phyloP scores from a whole-genome alignment of 768 basidiomycete species.

The Tricholoma furcatifolium region DNA sequence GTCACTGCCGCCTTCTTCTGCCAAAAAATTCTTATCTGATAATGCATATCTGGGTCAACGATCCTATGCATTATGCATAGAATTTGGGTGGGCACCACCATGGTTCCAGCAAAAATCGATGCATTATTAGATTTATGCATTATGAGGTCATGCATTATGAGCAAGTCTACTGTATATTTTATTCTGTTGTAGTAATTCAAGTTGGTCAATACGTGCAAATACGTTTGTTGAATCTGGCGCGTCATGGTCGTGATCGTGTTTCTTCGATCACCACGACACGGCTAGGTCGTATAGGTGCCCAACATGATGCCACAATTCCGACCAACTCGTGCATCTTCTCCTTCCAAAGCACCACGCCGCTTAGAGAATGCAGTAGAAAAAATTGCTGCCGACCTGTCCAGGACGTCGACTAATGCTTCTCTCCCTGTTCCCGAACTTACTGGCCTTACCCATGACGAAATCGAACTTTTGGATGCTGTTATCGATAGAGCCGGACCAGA shows the following conservation, averaged over 20 bases:
- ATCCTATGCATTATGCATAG: too few species aligned
- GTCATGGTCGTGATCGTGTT: slow-evolving; percentile 1
- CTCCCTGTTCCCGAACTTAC: slow-evolving; percentile 51
- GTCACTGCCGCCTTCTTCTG: too few species aligned
- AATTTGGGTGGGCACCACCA: too few species aligned
- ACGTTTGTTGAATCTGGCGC: slow-evolving; percentile 10
- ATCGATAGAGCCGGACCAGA: slow-evolving; percentile 63
- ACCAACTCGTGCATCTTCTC: slow-evolving; percentile 49
- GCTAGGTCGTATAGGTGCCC: neutral
- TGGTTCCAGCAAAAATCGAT: too few species aligned
- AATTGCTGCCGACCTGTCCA: slow-evolving; percentile 36
- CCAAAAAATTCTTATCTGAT: too few species aligned
- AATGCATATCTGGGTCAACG: too few species aligned
- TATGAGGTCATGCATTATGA: too few species aligned
- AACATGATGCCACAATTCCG: slow-evolving; percentile 42
- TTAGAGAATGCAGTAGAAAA: slow-evolving; percentile 14
- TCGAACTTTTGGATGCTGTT: slow-evolving; percentile 74
- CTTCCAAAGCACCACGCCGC: slow-evolving; percentile 30
- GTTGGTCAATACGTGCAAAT: slow-evolving; percentile 10
- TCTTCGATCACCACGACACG: neutral
- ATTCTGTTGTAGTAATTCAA: neutral
- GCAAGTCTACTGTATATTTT: too few species aligned
- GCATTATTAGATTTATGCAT: too few species aligned
- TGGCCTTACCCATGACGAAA: slow-evolving; percentile 51
- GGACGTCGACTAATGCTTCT: slow-evolving; percentile 34